A percentile compares a stretch with the other conserved stretches of the same genome.
Conservation (phyloP, 768 basidiomycete species). For the Tricholoma saponaceum region DNA sequence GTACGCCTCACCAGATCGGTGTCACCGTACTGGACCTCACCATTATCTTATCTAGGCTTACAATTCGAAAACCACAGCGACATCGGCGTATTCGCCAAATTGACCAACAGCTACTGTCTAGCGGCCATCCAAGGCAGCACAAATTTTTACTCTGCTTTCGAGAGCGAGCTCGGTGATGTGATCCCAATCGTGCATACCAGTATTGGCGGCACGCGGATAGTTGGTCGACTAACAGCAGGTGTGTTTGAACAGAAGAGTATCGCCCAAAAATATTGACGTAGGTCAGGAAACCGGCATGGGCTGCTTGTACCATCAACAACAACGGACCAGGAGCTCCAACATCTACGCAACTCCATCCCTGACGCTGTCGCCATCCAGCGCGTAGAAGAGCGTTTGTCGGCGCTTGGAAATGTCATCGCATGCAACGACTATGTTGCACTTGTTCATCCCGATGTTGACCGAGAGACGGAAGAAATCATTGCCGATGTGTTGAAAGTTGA, state of each 20-base stretch:
- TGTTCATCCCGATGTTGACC: constrained; percentile 96
- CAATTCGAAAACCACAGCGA: constrained; percentile 95
- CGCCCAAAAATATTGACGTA: not conserved
- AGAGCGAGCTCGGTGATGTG: constrained; percentile 89
- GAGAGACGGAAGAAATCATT: constrained; percentile 99
- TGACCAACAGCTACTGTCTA: constrained; percentile 98
- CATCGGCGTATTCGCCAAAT: constrained; percentile 94
- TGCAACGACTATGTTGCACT: constrained; percentile 99
- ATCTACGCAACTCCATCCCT: constrained; percentile 92
- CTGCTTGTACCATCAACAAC: constrained; percentile 94
- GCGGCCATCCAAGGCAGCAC: constrained; percentile 90
- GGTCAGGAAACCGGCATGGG: constrained; percentile 88
- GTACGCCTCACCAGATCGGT: constrained; percentile 24
- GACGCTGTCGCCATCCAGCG: constrained; percentile 92
- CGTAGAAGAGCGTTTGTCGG: constrained; percentile 94
- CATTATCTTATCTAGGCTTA: constrained; percentile 50
- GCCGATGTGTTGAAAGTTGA: constrained; percentile 99
- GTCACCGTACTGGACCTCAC: constrained; percentile 10
- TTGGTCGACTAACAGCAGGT: constrained; percentile 93
- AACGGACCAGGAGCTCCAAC: constrained; percentile 97
- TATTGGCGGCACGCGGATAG: constrained; percentile 90
- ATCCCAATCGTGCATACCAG: constrained; percentile 95
- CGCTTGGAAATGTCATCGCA: constrained; percentile 96
- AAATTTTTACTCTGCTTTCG: constrained; percentile 98
- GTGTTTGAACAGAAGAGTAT: constrained; percentile 9